Evolutionary conservation across 1,284 basidiomycete species (phyloP).

Genomic region (Mycosarcoma mackinlayi): DNA sequence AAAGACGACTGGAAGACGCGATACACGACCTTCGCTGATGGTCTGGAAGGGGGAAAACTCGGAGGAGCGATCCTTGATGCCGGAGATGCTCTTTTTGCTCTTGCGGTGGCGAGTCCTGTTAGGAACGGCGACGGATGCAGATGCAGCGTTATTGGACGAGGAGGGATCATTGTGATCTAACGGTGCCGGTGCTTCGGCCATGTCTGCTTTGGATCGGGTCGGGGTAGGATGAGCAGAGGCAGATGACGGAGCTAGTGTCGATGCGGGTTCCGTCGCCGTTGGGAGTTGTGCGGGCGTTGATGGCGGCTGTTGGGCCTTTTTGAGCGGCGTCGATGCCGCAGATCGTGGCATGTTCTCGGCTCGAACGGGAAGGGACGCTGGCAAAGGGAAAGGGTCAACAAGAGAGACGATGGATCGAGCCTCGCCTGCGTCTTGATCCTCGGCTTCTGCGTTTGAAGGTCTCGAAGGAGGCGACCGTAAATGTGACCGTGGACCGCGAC

Average conservation of each 20-base stretch:
- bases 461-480: too few relatives aligned
- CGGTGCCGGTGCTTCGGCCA: slow-evolving; percentile 3
- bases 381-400: not conserved
- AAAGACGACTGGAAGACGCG: slow-evolving; percentile 44
- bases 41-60: slow-evolving; percentile 42
- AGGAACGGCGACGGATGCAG: slow-evolving; percentile 1
- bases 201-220: slow-evolving; percentile 2
- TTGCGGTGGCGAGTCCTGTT: slow-evolving; percentile 22
- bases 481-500: too few relatives aligned
- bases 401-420: too few relatives aligned
- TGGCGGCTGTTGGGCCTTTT: slow-evolving; percentile 18
- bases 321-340: slow-evolving; percentile 22
- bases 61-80: slow-evolving; percentile 18
- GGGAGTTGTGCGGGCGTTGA: slow-evolving; percentile 13
- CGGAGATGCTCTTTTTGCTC: slow-evolving; percentile 22
- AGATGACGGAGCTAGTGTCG: not conserved
- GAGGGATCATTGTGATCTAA: slow-evolving; percentile 6
- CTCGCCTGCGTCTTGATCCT: too few relatives aligned
- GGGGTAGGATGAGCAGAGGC: slow-evolving; percentile 9
- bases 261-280: not conserved
- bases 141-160: slow-evolving; percentile 17
- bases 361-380: too few relatives aligned
- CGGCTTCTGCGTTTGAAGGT: too few relatives aligned
- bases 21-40: slow-evolving; percentile 44
- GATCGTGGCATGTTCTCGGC: slow-evolving; percentile 22